Evolutionary conservation across 345 rosid species (phyloP), one percentile per base, ranked within the genome.

Genomic region (Eucalyptus regnans): DNA sequence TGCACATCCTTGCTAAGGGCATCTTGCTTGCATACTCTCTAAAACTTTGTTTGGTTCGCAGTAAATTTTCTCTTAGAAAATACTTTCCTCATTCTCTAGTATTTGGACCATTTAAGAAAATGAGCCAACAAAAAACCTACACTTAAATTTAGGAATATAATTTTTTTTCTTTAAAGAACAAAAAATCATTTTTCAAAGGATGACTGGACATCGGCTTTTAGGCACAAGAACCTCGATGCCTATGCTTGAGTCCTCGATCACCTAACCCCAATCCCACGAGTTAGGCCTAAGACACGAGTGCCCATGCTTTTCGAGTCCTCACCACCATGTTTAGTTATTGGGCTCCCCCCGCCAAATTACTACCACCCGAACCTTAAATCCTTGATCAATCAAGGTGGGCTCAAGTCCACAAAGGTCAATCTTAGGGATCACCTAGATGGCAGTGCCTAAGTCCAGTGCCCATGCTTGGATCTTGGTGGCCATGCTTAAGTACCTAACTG

Each of bases 221-320:
- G 66, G 31, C 31, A 60, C 5, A 12, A 27, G 31, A 60, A 27
- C 16, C 31, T 3, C n/a, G 1, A 27, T 27, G 15, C 31, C 31
- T 60, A 4, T 60, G 7, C 66, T 60, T 7, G 3, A 12, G 66
- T 58, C 66, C 66, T 27, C 3, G 12, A 60, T 22, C 4, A 16
- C 16, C 15, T 27, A 12, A 27, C 66, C 31, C 7, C 3, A 27
- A 60, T 60, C 66, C 31, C 31, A 60, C 0, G 3, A 27, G n/a
- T 25, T 3, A 5, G 3, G 64, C 64, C 0, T 0, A 3, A 58
- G 64, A 58, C 64, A 58, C 6, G 1, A 25, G 13, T 58, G n/a
- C n/a, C 64, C n/a, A 25, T 10, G n/a, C 14, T 25, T 58, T 13
- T 58, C 23, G 29, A 13, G 64, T 58, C n/a, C 12, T 58, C 29